A percentile compares a stretch with the other conserved stretches of the same genome.
Evolutionary conservation across 1,284 basidiomycete species (phyloP).

Genomic region (Cryptococcus sp.): DNA sequence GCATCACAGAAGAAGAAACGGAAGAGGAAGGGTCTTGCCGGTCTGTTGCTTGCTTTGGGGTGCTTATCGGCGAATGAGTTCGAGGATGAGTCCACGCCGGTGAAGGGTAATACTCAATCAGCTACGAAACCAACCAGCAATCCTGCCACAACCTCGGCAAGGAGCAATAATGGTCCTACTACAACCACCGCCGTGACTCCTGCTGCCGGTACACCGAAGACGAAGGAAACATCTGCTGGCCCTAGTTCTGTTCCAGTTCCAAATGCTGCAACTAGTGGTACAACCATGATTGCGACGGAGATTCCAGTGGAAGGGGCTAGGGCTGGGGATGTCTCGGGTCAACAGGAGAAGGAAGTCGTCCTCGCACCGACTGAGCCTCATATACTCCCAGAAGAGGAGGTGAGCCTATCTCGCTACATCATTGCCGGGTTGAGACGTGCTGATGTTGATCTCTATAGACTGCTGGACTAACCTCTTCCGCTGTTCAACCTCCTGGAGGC

Average conservation of each 20-base stretch:
- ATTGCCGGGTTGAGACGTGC: not conserved
- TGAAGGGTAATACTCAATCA: conserved; percentile 10
- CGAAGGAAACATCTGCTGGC: not conserved
- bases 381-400: conserved; percentile 44
- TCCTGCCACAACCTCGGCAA: conserved; percentile 14
- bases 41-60: conserved; percentile 41
- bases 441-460: conserved; percentile 55
- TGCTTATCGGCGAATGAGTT: conserved; percentile 47
- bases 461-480: conserved; percentile 65
- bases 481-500: conserved; percentile 70
- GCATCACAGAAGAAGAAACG: conserved; percentile 40
- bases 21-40: conserved; percentile 44
- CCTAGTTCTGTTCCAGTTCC: not conserved
- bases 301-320: conserved; percentile 6
- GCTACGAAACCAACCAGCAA: conserved; percentile 13
- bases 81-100: conserved; percentile 34
- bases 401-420: conserved; percentile 15
- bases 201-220: not conserved
- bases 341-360: conserved; percentile 25
- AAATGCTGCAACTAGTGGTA: conserved; percentile 10
- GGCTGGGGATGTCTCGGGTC: conserved; percentile 1
- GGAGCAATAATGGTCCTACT: not conserved
- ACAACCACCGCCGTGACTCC: conserved; percentile 1
- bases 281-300: conserved; percentile 15
- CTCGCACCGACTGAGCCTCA: conserved; percentile 39